Evolutionary conservation across 2,329 filamentous ascomycete genomes (phyloP).

Genomic region (Paecilomyces dactylethromorphus): DNA sequence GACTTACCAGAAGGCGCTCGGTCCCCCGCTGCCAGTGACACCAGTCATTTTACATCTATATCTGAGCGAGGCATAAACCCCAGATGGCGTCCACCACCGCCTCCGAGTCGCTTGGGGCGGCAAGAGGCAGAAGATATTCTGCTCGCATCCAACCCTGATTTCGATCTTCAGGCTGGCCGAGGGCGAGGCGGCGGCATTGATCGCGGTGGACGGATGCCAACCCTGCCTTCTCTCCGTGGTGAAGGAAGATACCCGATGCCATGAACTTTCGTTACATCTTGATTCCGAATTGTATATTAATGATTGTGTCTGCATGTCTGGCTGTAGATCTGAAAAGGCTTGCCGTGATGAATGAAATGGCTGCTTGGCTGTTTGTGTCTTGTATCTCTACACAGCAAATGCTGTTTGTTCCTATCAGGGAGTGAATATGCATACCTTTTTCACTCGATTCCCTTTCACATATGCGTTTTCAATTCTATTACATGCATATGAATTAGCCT

Average conservation of each 20-base stretch:
- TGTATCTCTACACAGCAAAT: neutral
- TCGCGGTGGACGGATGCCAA: constrained; percentile 10
- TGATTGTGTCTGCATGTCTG: neutral
- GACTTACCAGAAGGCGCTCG: constrained; percentile 57
- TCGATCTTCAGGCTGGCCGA: constrained; percentile 55
- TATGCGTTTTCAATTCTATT: neutral
- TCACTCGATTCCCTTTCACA: neutral
- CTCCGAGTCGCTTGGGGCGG: constrained; percentile 40
- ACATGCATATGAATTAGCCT: neutral
- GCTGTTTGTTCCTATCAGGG: neutral
- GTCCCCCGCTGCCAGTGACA: constrained; percentile 71
- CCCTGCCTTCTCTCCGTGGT: constrained; percentile 4
- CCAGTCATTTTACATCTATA: constrained; percentile 82
- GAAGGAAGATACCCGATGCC: constrained; percentile 5
- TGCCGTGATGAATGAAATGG: neutral
- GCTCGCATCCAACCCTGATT: constrained; percentile 77
- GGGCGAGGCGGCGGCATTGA: constrained; percentile 13
- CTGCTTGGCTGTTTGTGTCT: neutral
- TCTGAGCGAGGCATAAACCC: constrained; percentile 85
- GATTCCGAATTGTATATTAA: neutral
- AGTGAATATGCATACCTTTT: neutral
- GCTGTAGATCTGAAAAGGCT: neutral
- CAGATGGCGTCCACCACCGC: constrained; percentile 58
- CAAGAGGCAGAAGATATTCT: constrained; percentile 64
- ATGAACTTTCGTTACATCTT: neutral